Evolutionary conservation across 352 stramenopile genomes (phyloP), one percentile per base, ranked within the genome.

Genomic region (Phytopythium chamaehyphon): DNA sequence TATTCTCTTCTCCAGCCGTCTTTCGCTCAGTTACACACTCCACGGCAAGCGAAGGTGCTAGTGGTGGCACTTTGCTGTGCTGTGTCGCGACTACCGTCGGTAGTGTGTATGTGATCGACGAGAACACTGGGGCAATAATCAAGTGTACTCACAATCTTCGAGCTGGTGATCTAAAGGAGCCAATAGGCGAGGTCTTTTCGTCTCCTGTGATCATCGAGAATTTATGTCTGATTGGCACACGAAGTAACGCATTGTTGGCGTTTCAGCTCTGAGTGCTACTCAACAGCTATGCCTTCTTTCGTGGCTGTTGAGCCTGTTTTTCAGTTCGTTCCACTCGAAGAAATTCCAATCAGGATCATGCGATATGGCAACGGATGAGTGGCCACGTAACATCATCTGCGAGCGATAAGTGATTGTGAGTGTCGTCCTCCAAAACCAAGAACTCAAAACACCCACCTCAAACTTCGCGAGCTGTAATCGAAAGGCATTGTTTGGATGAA

Each of bases 301-400:
- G 19, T 11, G 22, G 8, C 4, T 7, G 23, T 37, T 10, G 36
- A 48, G 43, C 5, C 43, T 23, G 21, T 55, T 42, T 54, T 88
- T 86, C 28, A 88, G 60, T 22, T 88, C 77, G 51, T 88, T 85
- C 76, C 76, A 88, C 21, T 67, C 66, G 43, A 71, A 84, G 53
- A 88, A 88, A 38, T 88, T 80, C 76, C 76, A 88, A 61, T 88
- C 76, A 21, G 70, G 76, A 49, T 86, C 76, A 14, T 58, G 54
- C 1, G 76, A 81, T 26, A 55, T 60, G 2, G 76, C 76, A 1
- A 88, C 76, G 0, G 73, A 86, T 1, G 76, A 88, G 2, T 46
- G 47, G 0, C 76, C 76, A 47, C 71, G 72, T 10, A 88, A 54
- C 60, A 76, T 74, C 12, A 88, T 56, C 59, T 77, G 53, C 21